These are phyloP conservation scores for Ustilago tritici DNA, from an alignment of 1,284 basidiomycete genomes.

Conservation along the genomic window DNA sequence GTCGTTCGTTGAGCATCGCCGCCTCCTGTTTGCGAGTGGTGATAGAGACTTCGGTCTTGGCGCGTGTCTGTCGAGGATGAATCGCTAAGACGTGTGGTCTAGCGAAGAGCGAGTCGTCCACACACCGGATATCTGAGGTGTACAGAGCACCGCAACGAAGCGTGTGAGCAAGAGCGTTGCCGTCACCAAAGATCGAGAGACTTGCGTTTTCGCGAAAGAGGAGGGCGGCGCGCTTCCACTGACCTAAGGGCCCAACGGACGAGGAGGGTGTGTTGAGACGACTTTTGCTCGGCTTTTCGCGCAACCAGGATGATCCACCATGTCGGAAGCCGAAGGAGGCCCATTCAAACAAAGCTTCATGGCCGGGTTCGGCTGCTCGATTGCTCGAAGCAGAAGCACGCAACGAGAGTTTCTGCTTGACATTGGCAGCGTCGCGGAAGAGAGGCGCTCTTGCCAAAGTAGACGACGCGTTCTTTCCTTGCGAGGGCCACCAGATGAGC, in stretches of 20 bases:
- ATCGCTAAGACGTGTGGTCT: conserved; percentile 52
- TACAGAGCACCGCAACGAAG: conserved; percentile 39
- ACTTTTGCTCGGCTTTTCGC: conserved; percentile 48
- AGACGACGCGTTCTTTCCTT: conserved; percentile 30
- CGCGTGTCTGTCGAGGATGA: conserved; percentile 30
- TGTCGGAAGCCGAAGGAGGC: conserved; percentile 39
- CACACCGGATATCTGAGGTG: conserved; percentile 52
- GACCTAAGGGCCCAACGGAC: conserved; percentile 25
- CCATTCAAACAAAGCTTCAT: conserved; percentile 36
- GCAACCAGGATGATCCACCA: conserved; percentile 38
- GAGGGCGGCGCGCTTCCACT: conserved; percentile 55
- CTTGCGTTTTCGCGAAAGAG: conserved; percentile 55
- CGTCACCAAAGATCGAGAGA: conserved; percentile 54
- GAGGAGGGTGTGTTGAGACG: conserved; percentile 43
- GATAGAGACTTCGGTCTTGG: conserved; percentile 24
- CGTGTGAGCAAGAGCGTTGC: conserved; percentile 53
- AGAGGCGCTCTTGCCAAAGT: conserved; percentile 39
- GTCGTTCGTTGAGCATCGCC: conserved; percentile 17
- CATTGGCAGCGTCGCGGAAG: conserved; percentile 44
- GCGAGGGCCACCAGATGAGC: conserved; percentile 39
- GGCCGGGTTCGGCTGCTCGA: conserved; percentile 20
- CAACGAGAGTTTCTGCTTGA: conserved; percentile 50
- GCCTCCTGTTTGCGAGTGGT: conserved; percentile 32
- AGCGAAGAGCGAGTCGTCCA: conserved; percentile 58
- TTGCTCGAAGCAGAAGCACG: conserved; percentile 12